Base-by-base conservation (phyloP, 495 filamentous ascomycete genomes). In the Penicillium taxi region DNA sequence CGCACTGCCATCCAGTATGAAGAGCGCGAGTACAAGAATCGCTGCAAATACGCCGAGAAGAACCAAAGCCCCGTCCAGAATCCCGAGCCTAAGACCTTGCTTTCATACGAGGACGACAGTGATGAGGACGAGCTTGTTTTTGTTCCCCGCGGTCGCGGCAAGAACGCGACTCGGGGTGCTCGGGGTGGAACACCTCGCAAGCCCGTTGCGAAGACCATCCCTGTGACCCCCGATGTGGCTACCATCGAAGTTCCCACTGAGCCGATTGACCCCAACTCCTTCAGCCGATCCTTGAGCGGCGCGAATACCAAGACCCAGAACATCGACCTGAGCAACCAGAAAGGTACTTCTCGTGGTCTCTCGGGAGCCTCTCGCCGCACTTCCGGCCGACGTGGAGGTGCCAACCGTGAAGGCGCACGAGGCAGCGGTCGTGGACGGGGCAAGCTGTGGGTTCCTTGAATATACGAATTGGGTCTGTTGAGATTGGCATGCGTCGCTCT, bases 101-200 rank as follows among this genome's bases (percentile, higher is more conserved):
- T 69, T 17, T 58, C 61, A 11, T 66, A 69, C 35, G 70, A 73
- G 20, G 61, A 66, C 11, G 66, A 67, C 5, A 74, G 70, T 32
- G 75, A 79, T 16, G 77, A 78, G 35, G 75, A 80, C 44, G 72
- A 75, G 31, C 58, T 79, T 5, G 70, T 78, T 18, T 71, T 75
- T 45, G 68, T 71, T 25, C 70, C 70, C 11, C 68, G 67, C 13
- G 64, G 64, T 23, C 28, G 38, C 12, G 47, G 47, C 11, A 70
- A 66, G 41, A 57, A 58, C 7, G 25, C 50, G 11, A 57, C 58
- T 22, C 64, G 48, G 49, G 65, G 58, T 39, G 29, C 42, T 9
- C 36, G 43, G 8, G 42, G 33, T 17, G 50, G 37, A 9, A 34
- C 38, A 26, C 44, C 45, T 35, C 48, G 48, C 35, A 66, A 58